Conservation (phyloP, 345 rosid species). For the Balakata baccata region DNA sequence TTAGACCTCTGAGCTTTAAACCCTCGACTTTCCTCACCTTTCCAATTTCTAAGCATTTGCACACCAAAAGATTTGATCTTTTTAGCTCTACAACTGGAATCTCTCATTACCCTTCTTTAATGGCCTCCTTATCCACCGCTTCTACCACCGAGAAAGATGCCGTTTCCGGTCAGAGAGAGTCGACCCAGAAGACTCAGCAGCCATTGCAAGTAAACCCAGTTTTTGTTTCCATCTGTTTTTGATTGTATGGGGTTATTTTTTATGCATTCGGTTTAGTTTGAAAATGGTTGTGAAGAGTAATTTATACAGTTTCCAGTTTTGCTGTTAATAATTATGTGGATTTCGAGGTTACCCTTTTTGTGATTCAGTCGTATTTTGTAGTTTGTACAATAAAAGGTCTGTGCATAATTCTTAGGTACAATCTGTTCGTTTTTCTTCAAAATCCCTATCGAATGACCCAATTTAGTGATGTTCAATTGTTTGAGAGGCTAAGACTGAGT, state of each 20-base stretch:
- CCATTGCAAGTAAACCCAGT: slow-evolving; percentile 37
- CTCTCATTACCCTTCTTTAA: slow-evolving; percentile 14
- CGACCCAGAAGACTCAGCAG: slow-evolving; percentile 21
- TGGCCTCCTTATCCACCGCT: slow-evolving; percentile 38
- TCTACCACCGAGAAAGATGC: slow-evolving; percentile 22
- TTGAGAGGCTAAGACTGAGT: background rate
- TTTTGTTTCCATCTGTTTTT: background rate
- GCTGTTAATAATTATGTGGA: background rate
- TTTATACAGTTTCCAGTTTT: background rate
- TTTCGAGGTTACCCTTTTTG: background rate
- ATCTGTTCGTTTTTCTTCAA: background rate
- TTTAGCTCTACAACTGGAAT: background rate
- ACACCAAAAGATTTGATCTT: background rate
- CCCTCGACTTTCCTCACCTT: slow-evolving; percentile 11
- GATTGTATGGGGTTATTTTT: background rate
- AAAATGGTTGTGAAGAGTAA: background rate
- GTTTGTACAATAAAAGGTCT: too few relatives aligned
- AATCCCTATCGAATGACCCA: background rate
- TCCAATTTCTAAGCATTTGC: slow-evolving; percentile 15
- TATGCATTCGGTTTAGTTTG: too few relatives aligned
- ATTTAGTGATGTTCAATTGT: background rate
- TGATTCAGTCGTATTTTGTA: background rate
- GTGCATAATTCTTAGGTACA: background rate
- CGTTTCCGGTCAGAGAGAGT: slow-evolving; percentile 23
- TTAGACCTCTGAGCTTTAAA: slow-evolving; percentile 20